Base-by-base conservation (phyloP, 2,329 filamentous ascomycete species). In the Diaporthe vaccinii region DNA sequence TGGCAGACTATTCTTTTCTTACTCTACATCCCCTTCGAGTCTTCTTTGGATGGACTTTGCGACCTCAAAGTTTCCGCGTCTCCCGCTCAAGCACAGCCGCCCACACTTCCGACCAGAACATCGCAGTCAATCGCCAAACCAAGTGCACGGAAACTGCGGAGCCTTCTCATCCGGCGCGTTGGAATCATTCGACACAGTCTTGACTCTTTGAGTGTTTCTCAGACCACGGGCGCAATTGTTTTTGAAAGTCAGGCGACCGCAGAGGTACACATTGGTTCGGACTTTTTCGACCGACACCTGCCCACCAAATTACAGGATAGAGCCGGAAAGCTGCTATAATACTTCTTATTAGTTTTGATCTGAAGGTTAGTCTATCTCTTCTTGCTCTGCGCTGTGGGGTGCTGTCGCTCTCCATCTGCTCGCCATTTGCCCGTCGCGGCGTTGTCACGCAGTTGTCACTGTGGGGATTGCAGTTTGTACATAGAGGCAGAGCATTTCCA, bases 1-100 rank as follows among this genome's bases (percentile, higher is more conserved):
- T n/a, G 14, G 12, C 12, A 14, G 14, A 41, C 65, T 4, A 39
- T 2, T 20, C 36, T 41, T 3, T 22, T 39, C 31, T 46, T 34
- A 44, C 34, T 41, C 34, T 41, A 20, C 4, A 8, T 15, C 22
- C 8, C 22, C 4, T 55, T 20, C 34, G 3, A 36, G 46, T 41
- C 22, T 36, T 69, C 17, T 28, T 39, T 69, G 49, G 49, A 69
- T 69, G 65, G 65, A 55, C 65, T 36, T 69, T 41, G 34, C 65
- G 31, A 41, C 51, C 22, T 69, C 65, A 41, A 28, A 17, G n/a
- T 55, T 69, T 53, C 49, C 49, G 65, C 34, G 15, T 28, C n/a
- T 69, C 34, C 65, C 49, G 65, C 65, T 55, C 15, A n/a, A 41
- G 65, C 49, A 55, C 49, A 53, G 25, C 14, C 61, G 14, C n/a